phyloP scores from a whole-genome alignment of 2,329 filamentous ascomycete genomes.

The Paecilomyces dactylethromorphus region DNA sequence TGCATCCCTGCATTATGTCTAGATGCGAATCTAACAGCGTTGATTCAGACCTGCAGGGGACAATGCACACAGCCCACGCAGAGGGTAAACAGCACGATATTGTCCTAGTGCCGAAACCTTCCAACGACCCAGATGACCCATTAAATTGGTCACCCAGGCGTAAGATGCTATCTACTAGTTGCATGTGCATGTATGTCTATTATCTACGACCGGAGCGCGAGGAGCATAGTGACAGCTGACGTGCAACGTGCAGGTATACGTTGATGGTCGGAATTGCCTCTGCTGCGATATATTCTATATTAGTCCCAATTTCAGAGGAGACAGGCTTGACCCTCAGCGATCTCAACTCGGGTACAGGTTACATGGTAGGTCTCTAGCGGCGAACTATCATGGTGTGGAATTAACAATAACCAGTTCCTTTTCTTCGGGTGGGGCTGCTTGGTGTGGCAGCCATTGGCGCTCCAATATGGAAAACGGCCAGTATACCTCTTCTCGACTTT shows the following conservation, averaged over 20 bases:
- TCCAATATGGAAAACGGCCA: slow-evolving; percentile 19
- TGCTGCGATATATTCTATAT: slow-evolving; percentile 27
- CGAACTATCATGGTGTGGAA: not conserved
- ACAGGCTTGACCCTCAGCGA: slow-evolving; percentile 38
- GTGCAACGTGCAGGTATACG: slow-evolving; percentile 5
- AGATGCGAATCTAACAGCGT: not conserved
- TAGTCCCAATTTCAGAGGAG: slow-evolving; percentile 33
- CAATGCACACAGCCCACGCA: not conserved
- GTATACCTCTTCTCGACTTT: slow-evolving; percentile 9
- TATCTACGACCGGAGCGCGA: not conserved
- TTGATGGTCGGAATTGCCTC: slow-evolving; percentile 24
- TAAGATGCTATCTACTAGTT: slow-evolving; percentile 24
- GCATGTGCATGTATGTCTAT: slow-evolving; percentile 20
- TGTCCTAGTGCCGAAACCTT: slow-evolving; percentile 29
- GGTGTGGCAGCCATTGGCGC: slow-evolving; percentile 28
- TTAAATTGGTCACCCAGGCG: slow-evolving; percentile 30
- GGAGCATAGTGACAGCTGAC: not conserved
- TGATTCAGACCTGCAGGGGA: not conserved
- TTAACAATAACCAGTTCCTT: slow-evolving; percentile 16
- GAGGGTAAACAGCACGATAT: slow-evolving; percentile 16
- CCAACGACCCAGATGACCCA: slow-evolving; percentile 33
- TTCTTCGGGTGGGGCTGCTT: slow-evolving; percentile 29
- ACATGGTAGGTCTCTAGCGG: slow-evolving; percentile 25
- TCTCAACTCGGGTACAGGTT: slow-evolving; percentile 43
- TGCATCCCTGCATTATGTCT: slow-evolving; percentile 15